Percentiles rank a stretch among this genome's conserved stretches.
Conservation (phyloP, 495 filamentous ascomycete genomes). For the Penicillium lividum region DNA sequence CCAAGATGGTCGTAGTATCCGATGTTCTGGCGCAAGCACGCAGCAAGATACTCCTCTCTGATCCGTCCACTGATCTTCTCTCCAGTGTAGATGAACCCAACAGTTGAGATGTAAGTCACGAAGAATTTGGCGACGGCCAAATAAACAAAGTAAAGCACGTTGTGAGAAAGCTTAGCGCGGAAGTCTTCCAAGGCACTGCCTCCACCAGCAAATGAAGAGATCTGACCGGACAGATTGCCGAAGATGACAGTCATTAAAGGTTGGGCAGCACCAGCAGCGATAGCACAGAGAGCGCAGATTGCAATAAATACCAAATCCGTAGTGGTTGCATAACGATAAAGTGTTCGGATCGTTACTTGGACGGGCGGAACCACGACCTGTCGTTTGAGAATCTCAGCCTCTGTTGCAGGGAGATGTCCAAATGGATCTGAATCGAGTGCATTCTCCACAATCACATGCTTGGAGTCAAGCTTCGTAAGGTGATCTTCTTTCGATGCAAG, state of each 20-base stretch:
- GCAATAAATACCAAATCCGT: background rate
- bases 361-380: background rate
- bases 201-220: background rate
- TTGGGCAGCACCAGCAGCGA: conserved; percentile 2
- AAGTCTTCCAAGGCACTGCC: background rate
- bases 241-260: conserved; percentile 8
- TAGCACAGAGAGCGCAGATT: background rate
- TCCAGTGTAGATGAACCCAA: conserved; percentile 59
- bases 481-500: background rate
- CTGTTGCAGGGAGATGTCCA: background rate
- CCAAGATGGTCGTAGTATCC: conserved; percentile 58
- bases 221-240: background rate
- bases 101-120: conserved; percentile 49
- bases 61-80: conserved; percentile 60
- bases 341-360: background rate
- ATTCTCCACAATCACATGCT: background rate
- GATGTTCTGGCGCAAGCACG: conserved; percentile 59
- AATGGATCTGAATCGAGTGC: background rate
- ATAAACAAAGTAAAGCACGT: conserved; percentile 55
- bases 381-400: background rate
- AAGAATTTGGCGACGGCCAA: conserved; percentile 60
- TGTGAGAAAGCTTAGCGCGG: background rate
- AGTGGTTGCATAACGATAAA: conserved; percentile 5
- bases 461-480: background rate
- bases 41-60: conserved; percentile 56